Evolutionary conservation across 495 filamentous ascomycete species (phyloP), one percentile per base, ranked within the genome.

Genomic region (Copromyces sp.): DNA sequence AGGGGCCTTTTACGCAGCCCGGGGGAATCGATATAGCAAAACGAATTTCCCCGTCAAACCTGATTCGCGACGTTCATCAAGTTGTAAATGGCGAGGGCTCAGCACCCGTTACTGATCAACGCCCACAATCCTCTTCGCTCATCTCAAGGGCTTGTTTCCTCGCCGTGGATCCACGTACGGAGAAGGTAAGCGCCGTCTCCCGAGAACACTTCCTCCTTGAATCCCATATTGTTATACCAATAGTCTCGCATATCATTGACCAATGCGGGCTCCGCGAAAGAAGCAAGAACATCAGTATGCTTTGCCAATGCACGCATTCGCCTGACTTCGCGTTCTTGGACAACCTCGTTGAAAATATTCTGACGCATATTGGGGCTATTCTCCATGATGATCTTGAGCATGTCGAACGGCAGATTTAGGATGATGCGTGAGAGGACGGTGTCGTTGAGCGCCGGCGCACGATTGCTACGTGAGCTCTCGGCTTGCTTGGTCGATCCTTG

Each of bases 381-480:
- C 75, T 88, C 86, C 65, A 92, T 79, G 7, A 90, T 74, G 41
- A 79, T 81, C 75, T 90, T 86, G 42, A 92, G 83, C 35, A 88
- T 76, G 14, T 83, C 78, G 74, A 90, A 90, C 0, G 90, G 90
- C 2, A 92, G 78, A 68, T 91, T 90, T 42, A 92, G 79, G 9
- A 93, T 75, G 68, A 91, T 82, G 59, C 85, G 89, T 0, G 90
- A 92, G 5, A 93, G 79, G 4, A 84, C 76, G 2, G 76, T 81
- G 6, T 82, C 70, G 71, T 72, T 72, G 0, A 40, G 37, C 8
- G 75, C 70, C 14, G 75, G 74, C 9, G 41, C 38, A 53, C 73
- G 75, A 4, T 47, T 70, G 11, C 68, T 5, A 65, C 53, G 29
- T 17, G 14, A 12, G 14, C 53, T 35, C 53, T 65, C 53, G 29